Conservation (phyloP, 768 basidiomycete genomes). For the Mycena latifolia region DNA sequence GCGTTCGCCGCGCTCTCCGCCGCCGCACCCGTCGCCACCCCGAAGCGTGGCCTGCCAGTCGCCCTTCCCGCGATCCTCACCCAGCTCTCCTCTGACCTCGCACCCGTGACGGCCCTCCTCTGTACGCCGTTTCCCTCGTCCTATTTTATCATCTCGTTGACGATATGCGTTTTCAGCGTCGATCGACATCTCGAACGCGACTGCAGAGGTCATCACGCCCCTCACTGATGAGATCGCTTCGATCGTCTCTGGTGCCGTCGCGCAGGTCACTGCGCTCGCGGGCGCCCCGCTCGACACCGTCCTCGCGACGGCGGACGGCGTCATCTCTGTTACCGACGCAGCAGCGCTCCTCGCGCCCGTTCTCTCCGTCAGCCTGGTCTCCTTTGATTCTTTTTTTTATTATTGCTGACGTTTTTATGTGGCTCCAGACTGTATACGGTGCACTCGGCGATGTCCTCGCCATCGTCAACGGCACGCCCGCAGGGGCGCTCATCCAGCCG, state of each 20-base stretch:
- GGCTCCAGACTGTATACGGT: slow-evolving; percentile 19
- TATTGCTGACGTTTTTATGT: neutral
- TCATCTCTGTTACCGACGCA: slow-evolving; percentile 17
- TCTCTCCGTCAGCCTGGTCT: slow-evolving; percentile 10
- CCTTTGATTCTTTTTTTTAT: neutral
- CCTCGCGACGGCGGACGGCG: slow-evolving; percentile 31
- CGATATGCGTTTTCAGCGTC: slow-evolving; percentile 12
- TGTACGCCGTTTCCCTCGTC: slow-evolving; percentile 2
- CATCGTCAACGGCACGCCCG: slow-evolving; percentile 10
- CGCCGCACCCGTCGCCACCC: slow-evolving; percentile 24
- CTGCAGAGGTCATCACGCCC: slow-evolving; percentile 20
- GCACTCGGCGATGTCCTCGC: slow-evolving; percentile 19
- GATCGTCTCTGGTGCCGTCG: slow-evolving; percentile 11
- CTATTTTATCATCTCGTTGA: neutral
- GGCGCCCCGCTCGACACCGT: slow-evolving; percentile 21
- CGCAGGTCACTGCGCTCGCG: slow-evolving; percentile 24
- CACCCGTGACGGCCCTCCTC: slow-evolving; percentile 26
- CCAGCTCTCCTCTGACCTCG: slow-evolving; percentile 8
- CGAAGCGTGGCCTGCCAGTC: neutral
- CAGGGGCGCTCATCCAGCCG: slow-evolving; percentile 14
- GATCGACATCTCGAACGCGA: slow-evolving; percentile 23
- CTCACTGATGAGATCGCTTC: slow-evolving; percentile 12
- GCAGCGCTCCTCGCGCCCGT: slow-evolving; percentile 28
- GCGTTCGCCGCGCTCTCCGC: slow-evolving; percentile 29
- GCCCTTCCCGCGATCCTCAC: slow-evolving; percentile 29